Evolutionary conservation across 1,284 basidiomycete species (phyloP), one percentile per base, ranked within the genome.

Genomic region (Rhodotorula sp.): DNA sequence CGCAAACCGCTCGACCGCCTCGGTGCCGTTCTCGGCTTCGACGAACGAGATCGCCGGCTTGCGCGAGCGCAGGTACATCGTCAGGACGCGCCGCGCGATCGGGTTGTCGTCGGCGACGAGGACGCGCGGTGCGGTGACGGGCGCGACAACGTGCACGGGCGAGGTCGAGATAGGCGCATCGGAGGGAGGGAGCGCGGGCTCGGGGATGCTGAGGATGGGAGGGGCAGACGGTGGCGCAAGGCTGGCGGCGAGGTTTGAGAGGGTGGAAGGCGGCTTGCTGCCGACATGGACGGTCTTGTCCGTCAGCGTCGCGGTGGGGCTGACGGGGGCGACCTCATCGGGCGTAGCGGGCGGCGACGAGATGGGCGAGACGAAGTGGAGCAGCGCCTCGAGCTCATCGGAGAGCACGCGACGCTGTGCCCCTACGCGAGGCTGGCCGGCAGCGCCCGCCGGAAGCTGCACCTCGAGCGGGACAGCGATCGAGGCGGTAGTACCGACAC

Each of bases 41-140:
- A 51, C 44, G 50, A 46, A 64, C 39, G 7, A 7, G 39, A 39
- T 39, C 3, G 59, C 12, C 48, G 67, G 25, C 5, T 32, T 29
- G n/a, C 41, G 53, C 1, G 32, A 10, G 17, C 25, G 34, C 41
- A 64, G 44, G 25, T 46, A 64, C 22, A 29, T 54, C 9, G 48
- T 51, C 58, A 66, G 48, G 10, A 67, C 50, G 7, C 50, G 41
- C 12, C 65, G 60, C 0, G 65, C 65, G 13, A 71, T 60, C 3
- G 25, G 32, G 39, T 70, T 70, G 64, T 70, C 69, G 53, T 64
- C 68, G 25, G 51, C 63, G 34, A 56, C 46, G 37, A 61, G 63
- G 5, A 44, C 61, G 25, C 36, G 17, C 39, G 39, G 9, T 7
- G 39, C 39, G 7, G 39, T 15, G 39, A 15, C 39, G 39, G 39